A percentile compares a stretch with the other conserved stretches of the same genome.
These are phyloP conservation scores for Diaporthe sp. DNA, from an alignment of 2,329 filamentous ascomycete species.

Conservation along the genomic window DNA sequence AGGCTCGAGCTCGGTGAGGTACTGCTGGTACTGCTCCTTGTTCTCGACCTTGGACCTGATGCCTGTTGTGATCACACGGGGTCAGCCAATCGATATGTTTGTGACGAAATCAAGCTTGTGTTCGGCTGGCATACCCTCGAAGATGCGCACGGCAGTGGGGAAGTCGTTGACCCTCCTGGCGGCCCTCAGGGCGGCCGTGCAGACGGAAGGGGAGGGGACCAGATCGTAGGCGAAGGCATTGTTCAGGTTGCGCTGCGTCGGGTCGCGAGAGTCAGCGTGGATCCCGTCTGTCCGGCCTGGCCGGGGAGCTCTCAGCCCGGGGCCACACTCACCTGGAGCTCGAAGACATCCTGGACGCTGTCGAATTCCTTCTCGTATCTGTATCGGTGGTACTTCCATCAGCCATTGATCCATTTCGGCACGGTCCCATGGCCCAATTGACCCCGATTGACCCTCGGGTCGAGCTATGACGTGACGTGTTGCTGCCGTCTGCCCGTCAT, in stretches of 20 bases:
- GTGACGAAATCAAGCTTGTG: not conserved
- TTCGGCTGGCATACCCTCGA: slow-evolving; percentile 80
- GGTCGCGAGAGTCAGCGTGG: slow-evolving; percentile 33
- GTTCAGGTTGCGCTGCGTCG: slow-evolving; percentile 82
- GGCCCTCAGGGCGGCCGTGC: slow-evolving; percentile 91
- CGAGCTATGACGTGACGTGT: slow-evolving; percentile 31
- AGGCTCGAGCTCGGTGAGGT: slow-evolving; percentile 91
- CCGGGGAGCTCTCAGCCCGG: slow-evolving; percentile 6
- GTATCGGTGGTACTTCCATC: slow-evolving; percentile 47
- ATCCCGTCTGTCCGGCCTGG: slow-evolving; percentile 9
- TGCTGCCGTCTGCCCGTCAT: not conserved
- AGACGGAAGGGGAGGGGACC: slow-evolving; percentile 91
- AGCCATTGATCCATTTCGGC: slow-evolving; percentile 47
- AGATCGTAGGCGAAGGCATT: slow-evolving; percentile 99
- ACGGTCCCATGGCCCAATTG: slow-evolving; percentile 29
- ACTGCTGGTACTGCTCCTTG: slow-evolving; percentile 96
- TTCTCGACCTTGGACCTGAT: slow-evolving; percentile 99
- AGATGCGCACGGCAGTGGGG: slow-evolving; percentile 97
- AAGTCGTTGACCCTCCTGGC: slow-evolving; percentile 98
- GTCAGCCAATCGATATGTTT: slow-evolving; percentile 15
- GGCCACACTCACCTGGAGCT: slow-evolving; percentile 85
- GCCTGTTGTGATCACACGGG: slow-evolving; percentile 63
- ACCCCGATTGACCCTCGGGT: slow-evolving; percentile 29
- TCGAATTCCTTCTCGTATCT: slow-evolving; percentile 99
- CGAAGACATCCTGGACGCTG: slow-evolving; percentile 96